These are phyloP conservation scores for Alternaria triticina DNA, from an alignment of 2,329 filamentous ascomycete species.

Conservation along the genomic window DNA sequence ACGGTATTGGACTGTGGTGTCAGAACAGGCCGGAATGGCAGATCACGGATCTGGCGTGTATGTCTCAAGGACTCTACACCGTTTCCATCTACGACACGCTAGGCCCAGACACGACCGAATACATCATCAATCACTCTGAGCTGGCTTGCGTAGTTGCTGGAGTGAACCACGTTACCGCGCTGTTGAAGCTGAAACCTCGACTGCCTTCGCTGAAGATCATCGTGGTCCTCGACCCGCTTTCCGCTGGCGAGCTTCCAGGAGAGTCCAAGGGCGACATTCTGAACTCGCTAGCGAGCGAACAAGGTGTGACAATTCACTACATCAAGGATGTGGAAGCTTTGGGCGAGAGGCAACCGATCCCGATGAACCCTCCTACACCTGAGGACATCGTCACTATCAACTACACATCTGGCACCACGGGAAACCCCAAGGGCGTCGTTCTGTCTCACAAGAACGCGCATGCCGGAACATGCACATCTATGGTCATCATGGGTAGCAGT, in stretches of 20 bases:
- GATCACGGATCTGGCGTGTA: conserved; percentile 82
- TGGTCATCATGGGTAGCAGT: conserved; percentile 60
- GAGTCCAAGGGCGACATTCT: conserved; percentile 81
- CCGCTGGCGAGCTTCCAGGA: conserved; percentile 76
- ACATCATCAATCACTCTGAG: conserved; percentile 90
- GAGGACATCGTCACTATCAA: conserved; percentile 88
- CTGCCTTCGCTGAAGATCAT: conserved; percentile 86
- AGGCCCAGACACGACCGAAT: conserved; percentile 88
- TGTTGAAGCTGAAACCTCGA: conserved; percentile 80
- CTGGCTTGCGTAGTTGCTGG: conserved; percentile 78
- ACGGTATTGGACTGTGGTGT: conserved; percentile 83
- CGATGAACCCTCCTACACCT: conserved; percentile 73
- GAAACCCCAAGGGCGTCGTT: conserved; percentile 81
- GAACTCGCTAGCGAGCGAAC: conserved; percentile 73
- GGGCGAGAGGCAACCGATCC: conserved; percentile 72
- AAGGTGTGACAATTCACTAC: conserved; percentile 79
- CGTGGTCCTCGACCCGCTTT: conserved; percentile 82
- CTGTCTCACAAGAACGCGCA: conserved; percentile 84
- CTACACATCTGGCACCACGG: conserved; percentile 87
- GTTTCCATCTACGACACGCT: conserved; percentile 97
- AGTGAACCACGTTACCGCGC: conserved; percentile 77
- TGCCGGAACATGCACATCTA: conserved; percentile 69
- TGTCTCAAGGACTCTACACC: conserved; percentile 85
- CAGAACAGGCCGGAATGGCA: conserved; percentile 91
- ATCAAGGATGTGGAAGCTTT: conserved; percentile 82